These are phyloP conservation scores for Clathrospora elynae DNA, from an alignment of 2,329 filamentous ascomycete genomes.

Conservation along the genomic window DNA sequence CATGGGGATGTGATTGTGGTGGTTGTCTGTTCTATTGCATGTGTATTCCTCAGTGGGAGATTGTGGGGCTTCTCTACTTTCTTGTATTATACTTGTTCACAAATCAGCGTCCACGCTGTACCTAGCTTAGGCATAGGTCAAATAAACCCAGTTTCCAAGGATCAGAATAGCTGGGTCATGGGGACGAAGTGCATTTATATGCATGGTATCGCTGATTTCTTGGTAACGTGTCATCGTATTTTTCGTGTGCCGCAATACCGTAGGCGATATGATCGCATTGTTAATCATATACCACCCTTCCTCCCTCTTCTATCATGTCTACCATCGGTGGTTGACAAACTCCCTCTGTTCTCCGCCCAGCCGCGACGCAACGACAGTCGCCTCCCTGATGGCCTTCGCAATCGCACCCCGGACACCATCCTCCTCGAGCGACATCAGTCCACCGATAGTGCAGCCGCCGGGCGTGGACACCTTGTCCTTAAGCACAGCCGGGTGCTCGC, in stretches of 20 bases:
- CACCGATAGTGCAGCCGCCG: constrained; percentile 78
- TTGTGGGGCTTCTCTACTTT: too few relatives aligned
- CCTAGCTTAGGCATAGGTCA: constrained; percentile 7
- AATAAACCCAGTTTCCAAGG: constrained; percentile 2
- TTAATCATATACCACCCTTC: too few relatives aligned
- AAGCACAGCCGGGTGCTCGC: constrained; percentile 76
- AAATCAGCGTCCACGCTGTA: constrained; percentile 4
- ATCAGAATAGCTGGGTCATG: not conserved
- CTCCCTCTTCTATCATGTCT: constrained; percentile 12
- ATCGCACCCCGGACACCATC: constrained; percentile 70
- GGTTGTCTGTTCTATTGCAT: too few relatives aligned
- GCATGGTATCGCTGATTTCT: constrained; percentile 14
- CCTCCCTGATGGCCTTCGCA: constrained; percentile 71
- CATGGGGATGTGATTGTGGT: too few relatives aligned
- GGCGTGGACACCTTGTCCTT: constrained; percentile 78
- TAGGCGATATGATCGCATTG: too few relatives aligned
- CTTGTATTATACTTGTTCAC: too few relatives aligned
- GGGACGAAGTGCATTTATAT: not conserved
- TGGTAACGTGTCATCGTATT: not conserved
- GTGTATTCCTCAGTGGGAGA: too few relatives aligned
- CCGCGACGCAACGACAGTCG: constrained; percentile 71
- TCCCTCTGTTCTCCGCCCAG: constrained; percentile 60
- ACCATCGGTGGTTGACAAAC: constrained; percentile 52
- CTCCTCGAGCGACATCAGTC: constrained; percentile 74
- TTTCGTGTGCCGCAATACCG: too few relatives aligned